Base-by-base conservation (phyloP, 2,329 filamentous ascomycete genomes). In the Ascochyta lentis region DNA sequence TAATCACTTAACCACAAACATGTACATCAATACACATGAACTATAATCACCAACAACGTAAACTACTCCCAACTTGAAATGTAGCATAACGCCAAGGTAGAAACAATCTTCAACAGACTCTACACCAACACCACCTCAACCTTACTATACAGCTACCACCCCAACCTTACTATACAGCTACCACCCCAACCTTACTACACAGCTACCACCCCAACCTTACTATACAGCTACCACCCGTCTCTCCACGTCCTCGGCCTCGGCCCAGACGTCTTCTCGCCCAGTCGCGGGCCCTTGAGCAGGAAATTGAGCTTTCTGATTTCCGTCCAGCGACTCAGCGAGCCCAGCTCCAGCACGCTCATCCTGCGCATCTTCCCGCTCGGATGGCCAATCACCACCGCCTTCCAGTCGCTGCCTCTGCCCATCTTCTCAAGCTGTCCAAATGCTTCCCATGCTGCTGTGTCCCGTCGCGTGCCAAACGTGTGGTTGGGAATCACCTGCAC, bases 281-380 rank as follows among this genome's bases (percentile, higher is more conserved):
- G 31, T 19, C 61, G 52, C 9, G 50, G 56, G 10, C 61, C 67
- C 38, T 60, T 66, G 38, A 76, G 62, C 56, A 76, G 51, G 49
- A 77, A 73, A 62, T 82, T 82, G 68, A 82, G 63, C 69, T 76
- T 78, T 42, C 79, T 65, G 49, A 93, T 91, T 73, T 92, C 89
- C 23, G 84, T 89, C 87, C 88, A 93, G 37, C 90, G 79, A 46
- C 83, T 88, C 79, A 89, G 78, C 33, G 78, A 76, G 0, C 90
- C 89, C 55, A 90, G 76, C 72, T 93, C 90, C 15, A 93, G 77
- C 23, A 91, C 71, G 69, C 85, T 91, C 81, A 92, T 86, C 57
- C 87, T 82, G 45, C 90, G 82, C 66, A 83, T 85, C 72, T 86
- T 88, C 42, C 87, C 85, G 40, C 84, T 85, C 12, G 89, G 89